Base-by-base conservation (phyloP, 1,284 basidiomycete species). In the Ustilago crameri region DNA sequence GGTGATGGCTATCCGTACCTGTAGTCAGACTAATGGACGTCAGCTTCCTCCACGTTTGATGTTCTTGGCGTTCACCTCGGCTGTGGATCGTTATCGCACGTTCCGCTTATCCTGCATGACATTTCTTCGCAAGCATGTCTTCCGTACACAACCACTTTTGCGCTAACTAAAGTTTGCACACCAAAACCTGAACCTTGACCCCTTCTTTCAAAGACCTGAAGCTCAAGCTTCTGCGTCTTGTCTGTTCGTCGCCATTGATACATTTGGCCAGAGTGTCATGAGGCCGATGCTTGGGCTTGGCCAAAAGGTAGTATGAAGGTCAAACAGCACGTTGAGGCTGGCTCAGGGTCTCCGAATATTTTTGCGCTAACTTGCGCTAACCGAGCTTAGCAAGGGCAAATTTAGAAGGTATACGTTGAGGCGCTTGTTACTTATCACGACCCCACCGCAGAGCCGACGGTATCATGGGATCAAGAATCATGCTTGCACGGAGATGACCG, bases 31-130 rank as follows among this genome's bases (percentile, higher is more conserved):
- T n/a, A 22, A 35, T n/a, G 38, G 18, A 20, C 17, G 15, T 37
- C 35, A 37, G 17, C 7, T 41, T n/a, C 38, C 49, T 51, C 49
- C 63, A 55, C 52, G 51, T 48, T 52, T 34, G 9, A 43, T 43
- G 41, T 51, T 38, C 52, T 66, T 56, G 49, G 55, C 56, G 30
- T 2, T 37, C 35, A 17, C 46, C 50, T 67, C 64, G 64, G 64
- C 58, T 67, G 46, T 45, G 41, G 35, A 38, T 23, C 45, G 58
- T 57, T 67, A 57, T 67, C 58, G 58, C 64, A 67, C 64, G 64
- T 67, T 67, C 30, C 64, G 57, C 53, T 42, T 49, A 44, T 18
- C 41, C 32, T 60, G 52, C 48, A 52, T 27, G 26, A n/a, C 20
- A 30, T n/a, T 43, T 23, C 20, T 23, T 42, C 41, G 41, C 41